These are phyloP conservation scores for Colletotrichum sp. DNA, from an alignment of 2,329 filamentous ascomycete species.

Conservation along the genomic window DNA sequence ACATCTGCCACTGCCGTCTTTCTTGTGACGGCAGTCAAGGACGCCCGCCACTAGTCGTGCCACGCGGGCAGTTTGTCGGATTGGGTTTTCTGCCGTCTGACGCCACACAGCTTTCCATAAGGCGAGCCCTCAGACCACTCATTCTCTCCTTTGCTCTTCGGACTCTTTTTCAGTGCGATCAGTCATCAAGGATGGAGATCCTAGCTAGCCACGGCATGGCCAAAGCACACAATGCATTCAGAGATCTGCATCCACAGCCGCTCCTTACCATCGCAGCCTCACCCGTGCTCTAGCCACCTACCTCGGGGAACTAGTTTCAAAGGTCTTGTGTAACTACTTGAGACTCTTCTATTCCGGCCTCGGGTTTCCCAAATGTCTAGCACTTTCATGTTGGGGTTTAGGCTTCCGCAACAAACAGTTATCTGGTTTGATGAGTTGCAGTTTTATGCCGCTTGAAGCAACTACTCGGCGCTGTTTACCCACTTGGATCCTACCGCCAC, in stretches of 20 bases:
- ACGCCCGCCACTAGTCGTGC: not conserved
- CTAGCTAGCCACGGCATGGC: not conserved
- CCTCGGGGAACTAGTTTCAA: fast-evolving
- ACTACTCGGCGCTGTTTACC: not conserved
- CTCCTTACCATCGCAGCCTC: not conserved
- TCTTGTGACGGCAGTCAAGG: not conserved
- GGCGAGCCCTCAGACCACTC: not conserved
- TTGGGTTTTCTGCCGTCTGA: not conserved
- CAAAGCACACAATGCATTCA: not conserved
- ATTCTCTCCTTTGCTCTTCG: not conserved
- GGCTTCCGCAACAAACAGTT: not conserved
- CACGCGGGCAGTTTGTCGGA: not conserved
- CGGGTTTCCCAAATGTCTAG: fast-evolving
- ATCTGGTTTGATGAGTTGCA: not conserved
- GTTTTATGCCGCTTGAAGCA: not conserved
- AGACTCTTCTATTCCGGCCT: not conserved
- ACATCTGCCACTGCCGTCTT: not conserved
- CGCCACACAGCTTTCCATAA: not conserved
- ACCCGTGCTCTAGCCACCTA: not conserved
- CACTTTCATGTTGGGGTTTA: not conserved
- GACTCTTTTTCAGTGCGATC: fast-evolving
- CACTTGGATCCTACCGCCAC: not conserved
- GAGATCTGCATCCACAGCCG: not conserved
- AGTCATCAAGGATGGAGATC: fast-evolving
- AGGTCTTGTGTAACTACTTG: not conserved